Evolutionary conservation across 2,329 filamentous ascomycete genomes (phyloP), one percentile per base, ranked within the genome.

Genomic region (Aureobasidium leucospermi): DNA sequence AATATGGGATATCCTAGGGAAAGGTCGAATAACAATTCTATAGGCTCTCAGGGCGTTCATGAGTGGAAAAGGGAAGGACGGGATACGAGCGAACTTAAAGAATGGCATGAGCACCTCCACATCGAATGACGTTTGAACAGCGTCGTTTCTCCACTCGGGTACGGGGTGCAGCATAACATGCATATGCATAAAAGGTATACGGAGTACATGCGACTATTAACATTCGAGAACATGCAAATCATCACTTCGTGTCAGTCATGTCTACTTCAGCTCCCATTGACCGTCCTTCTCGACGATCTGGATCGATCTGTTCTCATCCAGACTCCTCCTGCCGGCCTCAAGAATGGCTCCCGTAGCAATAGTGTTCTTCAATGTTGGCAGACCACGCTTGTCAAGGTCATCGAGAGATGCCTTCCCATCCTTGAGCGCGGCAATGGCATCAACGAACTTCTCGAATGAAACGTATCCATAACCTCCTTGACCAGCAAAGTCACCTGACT

Each of bases 381-480:
- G 74, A 0, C 88, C 87, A 67, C 92, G 86, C 65, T 81, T 81
- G 67, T 96, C 92, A 34, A 96, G 79, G 64, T 92, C 86, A 29
- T 86, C 85, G 1, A 93, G 80, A 53, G 83, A 89, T 49, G 86
- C 78, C 45, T 81, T 79, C 23, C 89, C 88, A 32, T 88, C 84
- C 69, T 94, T 95, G 57, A 96, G 78, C 6, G 85, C 83, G 46
- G 85, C 85, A 70, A 90, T 90, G 11, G 87, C 91, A 71, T 96
- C 90, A 52, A 96, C 86, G 74, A 96, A 96, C 76, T 96, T 96
- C 78, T 96, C 92, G 69, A 96, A 92, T 19, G 88, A 94, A 61
- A 96, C 84, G 75, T 96, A 96, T 36, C 92, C 92, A 72, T 96
- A 96, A 28, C 92, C 92, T 6, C 85, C 87, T 77, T 96, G 92